A percentile compares a stretch with the other conserved stretches of the same genome.
phyloP scores from a whole-genome alignment of 306 rosid genomes.

The Fragaria nilgerrensis region DNA sequence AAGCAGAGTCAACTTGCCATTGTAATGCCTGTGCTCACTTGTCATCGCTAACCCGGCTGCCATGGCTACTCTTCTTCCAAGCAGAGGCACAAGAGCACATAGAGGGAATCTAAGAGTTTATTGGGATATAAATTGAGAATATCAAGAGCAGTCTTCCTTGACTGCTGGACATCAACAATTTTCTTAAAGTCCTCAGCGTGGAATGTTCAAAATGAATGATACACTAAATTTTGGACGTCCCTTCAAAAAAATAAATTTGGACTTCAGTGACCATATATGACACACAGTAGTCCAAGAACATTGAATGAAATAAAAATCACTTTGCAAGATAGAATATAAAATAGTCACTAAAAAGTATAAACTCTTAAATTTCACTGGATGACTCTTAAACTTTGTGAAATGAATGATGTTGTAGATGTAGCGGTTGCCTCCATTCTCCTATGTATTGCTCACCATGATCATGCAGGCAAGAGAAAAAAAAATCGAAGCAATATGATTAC shows the following conservation, averaged over 20 bases:
- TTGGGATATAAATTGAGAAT: not conserved
- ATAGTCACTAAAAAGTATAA: not conserved
- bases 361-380: not conserved
- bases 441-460: not conserved
- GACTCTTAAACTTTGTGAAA: no score
- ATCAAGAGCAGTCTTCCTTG: conserved; percentile 9
- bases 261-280: not conserved
- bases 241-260: not conserved
- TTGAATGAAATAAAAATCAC: no score
- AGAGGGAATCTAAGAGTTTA: not conserved
- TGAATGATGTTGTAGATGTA: not conserved
- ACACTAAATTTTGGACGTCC: not conserved
- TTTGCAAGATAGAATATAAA: not conserved
- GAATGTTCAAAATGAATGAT: not conserved
- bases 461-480: not conserved
- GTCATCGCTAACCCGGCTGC: conserved; percentile 41
- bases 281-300: not conserved
- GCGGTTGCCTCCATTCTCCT: not conserved
- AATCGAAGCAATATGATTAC: not conserved
- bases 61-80: conserved; percentile 33
- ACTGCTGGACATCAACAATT: not conserved
- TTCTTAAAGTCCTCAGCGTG: not conserved
- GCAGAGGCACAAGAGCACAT: not conserved
- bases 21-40: conserved; percentile 35
- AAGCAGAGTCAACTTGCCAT: conserved; percentile 46